Conservation (phyloP, 2,329 filamentous ascomycete genomes). For the Colletotrichum sp. region DNA sequence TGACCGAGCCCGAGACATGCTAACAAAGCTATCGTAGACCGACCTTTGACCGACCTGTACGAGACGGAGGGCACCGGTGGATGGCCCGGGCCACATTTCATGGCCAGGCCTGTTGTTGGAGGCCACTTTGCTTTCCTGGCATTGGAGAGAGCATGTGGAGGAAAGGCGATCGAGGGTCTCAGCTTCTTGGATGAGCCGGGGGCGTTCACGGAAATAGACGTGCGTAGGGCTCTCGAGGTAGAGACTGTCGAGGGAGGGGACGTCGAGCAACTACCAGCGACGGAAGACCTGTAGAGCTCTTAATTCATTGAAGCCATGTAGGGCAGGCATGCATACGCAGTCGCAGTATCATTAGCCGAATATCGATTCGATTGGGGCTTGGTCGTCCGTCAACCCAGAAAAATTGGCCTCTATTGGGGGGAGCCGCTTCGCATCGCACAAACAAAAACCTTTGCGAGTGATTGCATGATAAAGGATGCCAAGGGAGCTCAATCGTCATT, state of each 20-base stretch:
- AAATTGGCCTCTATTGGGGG: neutral
- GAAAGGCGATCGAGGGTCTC: slow-evolving; percentile 65
- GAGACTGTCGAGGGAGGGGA: slow-evolving; percentile 24
- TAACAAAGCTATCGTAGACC: slow-evolving; percentile 46
- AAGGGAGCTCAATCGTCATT: neutral
- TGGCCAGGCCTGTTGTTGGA: slow-evolving; percentile 81
- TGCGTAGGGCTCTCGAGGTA: slow-evolving; percentile 31
- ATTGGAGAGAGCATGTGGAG: slow-evolving; percentile 79
- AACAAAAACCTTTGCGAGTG: neutral
- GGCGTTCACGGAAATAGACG: slow-evolving; percentile 34
- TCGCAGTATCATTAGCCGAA: neutral
- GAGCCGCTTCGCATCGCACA: neutral
- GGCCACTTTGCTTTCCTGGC: slow-evolving; percentile 86
- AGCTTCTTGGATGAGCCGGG: slow-evolving; percentile 47
- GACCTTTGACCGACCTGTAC: slow-evolving; percentile 82
- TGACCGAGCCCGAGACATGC: neutral
- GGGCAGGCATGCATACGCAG: neutral
- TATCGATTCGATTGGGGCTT: neutral
- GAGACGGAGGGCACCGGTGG: slow-evolving; percentile 78
- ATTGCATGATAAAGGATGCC: neutral
- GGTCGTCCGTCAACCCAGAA: neutral
- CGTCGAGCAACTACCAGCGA: neutral
- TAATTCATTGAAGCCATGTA: neutral
- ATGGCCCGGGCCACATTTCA: slow-evolving; percentile 77
- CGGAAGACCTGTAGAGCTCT: slow-evolving; percentile 4